phyloP scores from a whole-genome alignment of 2,329 filamentous ascomycete genomes.

The Venturiaceae sp. region DNA sequence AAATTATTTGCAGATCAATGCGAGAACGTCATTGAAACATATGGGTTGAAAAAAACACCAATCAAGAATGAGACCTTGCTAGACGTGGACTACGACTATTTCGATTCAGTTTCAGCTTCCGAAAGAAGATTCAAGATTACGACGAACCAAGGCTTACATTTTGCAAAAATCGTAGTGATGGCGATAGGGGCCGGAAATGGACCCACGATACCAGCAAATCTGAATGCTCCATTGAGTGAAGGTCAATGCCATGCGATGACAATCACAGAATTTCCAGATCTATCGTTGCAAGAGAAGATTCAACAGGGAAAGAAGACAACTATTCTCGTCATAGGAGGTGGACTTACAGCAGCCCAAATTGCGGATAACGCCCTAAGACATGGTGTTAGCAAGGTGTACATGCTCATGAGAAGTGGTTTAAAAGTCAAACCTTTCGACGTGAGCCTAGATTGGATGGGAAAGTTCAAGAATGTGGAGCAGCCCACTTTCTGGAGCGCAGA shows the following conservation, averaged over 20 bases:
- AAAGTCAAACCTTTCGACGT: slow-evolving; percentile 72
- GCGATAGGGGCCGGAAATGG: slow-evolving; percentile 59
- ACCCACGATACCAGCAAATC: slow-evolving; percentile 37
- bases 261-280: slow-evolving; percentile 48
- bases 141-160: slow-evolving; percentile 44
- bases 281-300: slow-evolving; percentile 44
- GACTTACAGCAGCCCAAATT: slow-evolving; percentile 67
- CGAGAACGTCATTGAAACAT: slow-evolving; percentile 26
- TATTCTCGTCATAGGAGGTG: slow-evolving; percentile 63
- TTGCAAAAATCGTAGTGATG: slow-evolving; percentile 55
- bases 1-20: slow-evolving; percentile 33
- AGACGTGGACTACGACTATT: slow-evolving; percentile 48
- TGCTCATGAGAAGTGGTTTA: slow-evolving; percentile 53
- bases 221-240: slow-evolving; percentile 22
- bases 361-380: slow-evolving; percentile 54
- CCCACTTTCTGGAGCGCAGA: slow-evolving; percentile 70
- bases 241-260: slow-evolving; percentile 57
- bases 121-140: slow-evolving; percentile 55
- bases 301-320: slow-evolving; percentile 36
- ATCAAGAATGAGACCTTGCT: slow-evolving; percentile 51
- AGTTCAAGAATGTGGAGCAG: slow-evolving; percentile 70
- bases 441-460: slow-evolving; percentile 68
- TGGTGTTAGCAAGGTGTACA: slow-evolving; percentile 59
- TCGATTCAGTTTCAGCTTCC: slow-evolving; percentile 18
- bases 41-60: slow-evolving; percentile 38